phyloP scores from a whole-genome alignment of 1,139 yeast species.

The Magnusiomyces ingens region DNA sequence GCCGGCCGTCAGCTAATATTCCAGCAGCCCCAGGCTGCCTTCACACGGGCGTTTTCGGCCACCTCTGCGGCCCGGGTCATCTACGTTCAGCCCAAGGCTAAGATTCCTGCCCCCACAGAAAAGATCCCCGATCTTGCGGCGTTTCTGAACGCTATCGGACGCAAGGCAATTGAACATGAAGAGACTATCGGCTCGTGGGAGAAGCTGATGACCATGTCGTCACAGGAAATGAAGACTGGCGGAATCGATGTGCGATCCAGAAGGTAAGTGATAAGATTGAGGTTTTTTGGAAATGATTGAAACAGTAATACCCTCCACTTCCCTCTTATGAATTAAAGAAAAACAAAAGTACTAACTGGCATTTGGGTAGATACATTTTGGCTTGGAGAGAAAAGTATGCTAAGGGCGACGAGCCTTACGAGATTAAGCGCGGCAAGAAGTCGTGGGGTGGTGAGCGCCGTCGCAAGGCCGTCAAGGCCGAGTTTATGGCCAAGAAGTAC shows the following conservation, averaged over 20 bases:
- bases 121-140: slow-evolving; percentile 66
- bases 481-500: slow-evolving; percentile 44
- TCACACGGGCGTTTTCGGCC: too few species aligned
- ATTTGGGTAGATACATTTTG: slow-evolving; percentile 34
- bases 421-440: slow-evolving; percentile 62
- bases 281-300: too few species aligned
- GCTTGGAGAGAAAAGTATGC: slow-evolving; percentile 43
- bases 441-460: slow-evolving; percentile 86
- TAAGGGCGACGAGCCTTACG: slow-evolving; percentile 52
- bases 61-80: too few species aligned
- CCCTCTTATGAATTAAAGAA: too few species aligned
- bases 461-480: slow-evolving; percentile 61
- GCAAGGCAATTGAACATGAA: slow-evolving; percentile 58
- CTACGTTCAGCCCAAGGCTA: slow-evolving; percentile 4
- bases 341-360: too few species aligned
- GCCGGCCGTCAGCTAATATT: too few species aligned
- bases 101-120: slow-evolving; percentile 42
- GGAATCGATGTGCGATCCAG: slow-evolving; percentile 77
- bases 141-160: slow-evolving; percentile 69
- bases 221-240: slow-evolving; percentile 57
- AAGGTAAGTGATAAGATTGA: slow-evolving; percentile 37
- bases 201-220: slow-evolving; percentile 51
- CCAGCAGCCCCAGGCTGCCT: too few species aligned
- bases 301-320: too few species aligned
- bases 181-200: slow-evolving; percentile 74